Evolutionary conservation across 2,329 filamentous ascomycete genomes (phyloP).

Genomic region (Hypoxylon sp.): DNA sequence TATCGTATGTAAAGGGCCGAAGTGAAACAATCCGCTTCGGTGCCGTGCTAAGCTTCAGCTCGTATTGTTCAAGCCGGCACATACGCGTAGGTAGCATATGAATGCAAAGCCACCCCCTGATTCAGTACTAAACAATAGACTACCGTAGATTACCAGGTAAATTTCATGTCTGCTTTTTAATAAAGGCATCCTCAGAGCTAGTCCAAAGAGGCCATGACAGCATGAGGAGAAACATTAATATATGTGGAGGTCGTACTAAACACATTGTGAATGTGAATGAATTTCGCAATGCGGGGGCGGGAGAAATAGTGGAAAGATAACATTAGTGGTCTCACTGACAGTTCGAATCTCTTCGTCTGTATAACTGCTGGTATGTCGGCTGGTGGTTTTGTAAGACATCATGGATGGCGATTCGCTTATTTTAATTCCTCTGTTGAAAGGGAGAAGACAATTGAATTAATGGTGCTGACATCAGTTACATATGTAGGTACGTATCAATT

Average conservation of each 20-base stretch:
- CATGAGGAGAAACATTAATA: neutral
- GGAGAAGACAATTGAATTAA: neutral
- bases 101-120: conserved; percentile 1
- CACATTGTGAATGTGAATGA: neutral
- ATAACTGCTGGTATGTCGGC: neutral
- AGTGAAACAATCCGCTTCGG: conserved; percentile 2
- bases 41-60: conserved; percentile 5
- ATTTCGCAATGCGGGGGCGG: neutral
- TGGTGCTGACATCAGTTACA: no score
- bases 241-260: neutral
- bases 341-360: neutral
- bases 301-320: neutral
- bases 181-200: neutral
- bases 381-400: neutral
- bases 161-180: neutral
- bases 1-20: conserved; percentile 16
- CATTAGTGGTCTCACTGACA: neutral
- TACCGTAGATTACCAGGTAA: neutral
- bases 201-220: neutral
- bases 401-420: neutral
- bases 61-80: conserved; percentile 1
- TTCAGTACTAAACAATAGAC: neutral
- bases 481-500: no score
- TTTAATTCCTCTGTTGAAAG: neutral
- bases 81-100: neutral